These are phyloP conservation scores for Gracilaria caudata DNA, from an alignment of 23 red algal species.

Conservation along the genomic window DNA sequence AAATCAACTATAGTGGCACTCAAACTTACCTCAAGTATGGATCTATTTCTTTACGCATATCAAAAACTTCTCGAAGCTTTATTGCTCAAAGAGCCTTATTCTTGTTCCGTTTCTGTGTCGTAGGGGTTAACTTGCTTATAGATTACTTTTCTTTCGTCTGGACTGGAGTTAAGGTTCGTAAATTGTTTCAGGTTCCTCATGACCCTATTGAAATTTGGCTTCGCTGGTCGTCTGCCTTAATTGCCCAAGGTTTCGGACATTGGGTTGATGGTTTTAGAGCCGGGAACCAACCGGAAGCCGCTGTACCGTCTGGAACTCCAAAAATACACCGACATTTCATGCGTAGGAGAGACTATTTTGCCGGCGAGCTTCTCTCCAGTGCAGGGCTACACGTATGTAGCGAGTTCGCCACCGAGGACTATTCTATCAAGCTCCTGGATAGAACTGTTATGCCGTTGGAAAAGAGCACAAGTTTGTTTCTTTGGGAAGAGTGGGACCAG, in stretches of 20 bases:
- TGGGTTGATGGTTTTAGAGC: conserved; percentile 31
- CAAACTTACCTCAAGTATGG: conserved; percentile 28
- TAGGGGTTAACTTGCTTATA: not conserved
- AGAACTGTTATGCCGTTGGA: too few species aligned
- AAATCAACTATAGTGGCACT: conserved; percentile 5
- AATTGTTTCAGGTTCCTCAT: conserved; percentile 22
- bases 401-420: not conserved
- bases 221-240: conserved; percentile 41
- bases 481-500: conserved; percentile 29
- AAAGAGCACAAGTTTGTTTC: not conserved
- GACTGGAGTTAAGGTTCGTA: not conserved
- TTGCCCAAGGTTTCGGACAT: conserved; percentile 38
- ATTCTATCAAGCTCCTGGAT: not conserved
- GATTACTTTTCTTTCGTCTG: not conserved
- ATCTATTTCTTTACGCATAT: not conserved
- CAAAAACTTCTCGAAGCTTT: not conserved
- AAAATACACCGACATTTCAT: conserved; percentile 13
- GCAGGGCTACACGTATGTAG: conserved; percentile 7
- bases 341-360: conserved; percentile 31
- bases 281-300: not conserved
- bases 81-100: not conserved
- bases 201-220: conserved; percentile 57
- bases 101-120: not conserved
- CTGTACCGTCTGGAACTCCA: not conserved
- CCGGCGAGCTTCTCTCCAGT: conserved; percentile 29